Conservation (phyloP, 202 grass and related monocot genomes). For the Cymbopogon flexuosus region DNA sequence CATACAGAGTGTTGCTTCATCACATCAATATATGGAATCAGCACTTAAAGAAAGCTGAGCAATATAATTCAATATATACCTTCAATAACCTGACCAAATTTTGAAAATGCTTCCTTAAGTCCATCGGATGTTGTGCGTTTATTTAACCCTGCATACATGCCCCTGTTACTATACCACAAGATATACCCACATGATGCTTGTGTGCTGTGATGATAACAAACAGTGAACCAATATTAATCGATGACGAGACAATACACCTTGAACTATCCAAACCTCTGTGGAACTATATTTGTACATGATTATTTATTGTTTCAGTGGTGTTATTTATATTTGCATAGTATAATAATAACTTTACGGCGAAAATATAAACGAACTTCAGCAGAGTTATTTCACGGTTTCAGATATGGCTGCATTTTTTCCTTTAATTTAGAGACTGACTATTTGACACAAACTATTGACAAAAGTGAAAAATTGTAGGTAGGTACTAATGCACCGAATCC, state of each 20-base stretch:
- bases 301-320: not conserved
- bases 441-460: not conserved
- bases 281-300: not conserved
- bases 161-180: not conserved
- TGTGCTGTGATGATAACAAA: not conserved
- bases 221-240: not conserved
- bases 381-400: not conserved
- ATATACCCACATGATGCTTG: not conserved
- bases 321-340: not conserved
- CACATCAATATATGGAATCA: not conserved
- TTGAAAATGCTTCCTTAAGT: constrained; percentile 48
- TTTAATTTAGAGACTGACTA: not conserved
- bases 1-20: not conserved
- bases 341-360: not conserved
- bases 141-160: constrained; percentile 43
- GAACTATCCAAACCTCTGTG: not conserved
- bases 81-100: constrained; percentile 54
- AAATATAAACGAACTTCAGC: not conserved
- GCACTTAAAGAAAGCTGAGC: not conserved
- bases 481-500: not conserved
- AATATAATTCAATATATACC: constrained; percentile 26
- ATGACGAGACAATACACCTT: not conserved
- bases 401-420: not conserved
- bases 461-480: not conserved
- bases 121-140: constrained; percentile 49